phyloP scores from a whole-genome alignment of 768 basidiomycete genomes.

The Phaffia tasmanica region DNA sequence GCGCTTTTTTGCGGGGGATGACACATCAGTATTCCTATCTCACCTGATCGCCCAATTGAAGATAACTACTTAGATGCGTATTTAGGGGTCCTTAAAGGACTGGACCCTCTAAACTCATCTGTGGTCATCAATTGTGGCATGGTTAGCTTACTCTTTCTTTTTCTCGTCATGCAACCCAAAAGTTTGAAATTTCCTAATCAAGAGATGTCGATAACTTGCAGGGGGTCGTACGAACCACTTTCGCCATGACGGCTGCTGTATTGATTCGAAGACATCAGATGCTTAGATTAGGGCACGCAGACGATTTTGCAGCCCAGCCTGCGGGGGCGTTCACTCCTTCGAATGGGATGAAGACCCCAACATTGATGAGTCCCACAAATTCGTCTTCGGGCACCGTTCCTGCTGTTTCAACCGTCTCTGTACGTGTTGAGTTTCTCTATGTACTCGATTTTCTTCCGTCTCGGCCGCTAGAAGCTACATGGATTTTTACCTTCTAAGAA shows the following conservation, averaged over 20 bases:
- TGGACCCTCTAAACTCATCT: conserved; percentile 64
- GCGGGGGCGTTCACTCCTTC: not conserved
- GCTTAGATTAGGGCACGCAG: conserved; percentile 52
- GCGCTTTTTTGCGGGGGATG: conserved; percentile 4
- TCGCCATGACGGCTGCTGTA: conserved; percentile 90
- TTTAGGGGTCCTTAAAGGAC: conserved; percentile 37
- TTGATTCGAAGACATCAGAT: conserved; percentile 70
- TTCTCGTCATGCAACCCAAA: not conserved
- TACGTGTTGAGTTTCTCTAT: not conserved
- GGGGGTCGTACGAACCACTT: conserved; percentile 51
- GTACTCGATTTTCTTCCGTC: not conserved
- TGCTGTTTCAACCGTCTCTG: conserved; percentile 28
- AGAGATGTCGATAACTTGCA: conserved; percentile 7
- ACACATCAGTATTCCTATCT: conserved; percentile 72
- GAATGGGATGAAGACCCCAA: conserved; percentile 10
- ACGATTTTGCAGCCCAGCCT: conserved; percentile 54
- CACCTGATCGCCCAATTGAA: conserved; percentile 82
- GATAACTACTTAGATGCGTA: conserved; percentile 96
- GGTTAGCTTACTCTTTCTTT: conserved; percentile 63
- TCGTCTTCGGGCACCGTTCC: conserved; percentile 31
- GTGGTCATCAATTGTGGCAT: conserved; percentile 94
- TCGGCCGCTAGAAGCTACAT: no score
- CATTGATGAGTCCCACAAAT: not conserved
- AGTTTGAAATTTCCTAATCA: not conserved
- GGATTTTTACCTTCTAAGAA: no score